A percentile compares a stretch with the other conserved stretches of the same genome.
phyloP scores from a whole-genome alignment of 192 early-diverging fungal genomes.

The Linnemannia elongata region DNA sequence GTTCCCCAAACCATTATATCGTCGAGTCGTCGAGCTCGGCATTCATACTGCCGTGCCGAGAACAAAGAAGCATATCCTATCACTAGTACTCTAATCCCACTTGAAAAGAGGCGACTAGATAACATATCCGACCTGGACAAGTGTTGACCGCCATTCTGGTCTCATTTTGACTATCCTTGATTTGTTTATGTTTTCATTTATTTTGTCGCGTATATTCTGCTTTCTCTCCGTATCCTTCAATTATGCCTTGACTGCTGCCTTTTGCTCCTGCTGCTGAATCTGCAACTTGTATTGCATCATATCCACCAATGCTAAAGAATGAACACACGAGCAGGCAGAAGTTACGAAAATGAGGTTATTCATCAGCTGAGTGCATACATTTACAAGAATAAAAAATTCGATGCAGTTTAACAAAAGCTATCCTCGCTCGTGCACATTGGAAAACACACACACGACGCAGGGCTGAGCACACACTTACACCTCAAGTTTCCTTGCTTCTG shows the following conservation, averaged over 20 bases:
- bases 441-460: not conserved
- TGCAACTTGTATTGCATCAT: constrained; percentile 71
- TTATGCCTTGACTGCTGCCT: constrained; percentile 55
- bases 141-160: not conserved
- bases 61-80: no score
- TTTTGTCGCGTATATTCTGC: not conserved
- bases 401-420: no score
- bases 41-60: constrained; percentile 2
- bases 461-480: constrained; percentile 49
- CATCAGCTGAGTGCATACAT: not conserved
- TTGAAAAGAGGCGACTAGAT: not conserved
- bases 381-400: not conserved
- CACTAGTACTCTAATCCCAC: not conserved
- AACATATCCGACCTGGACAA: not conserved
- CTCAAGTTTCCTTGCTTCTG: constrained; percentile 81
- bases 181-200: not conserved
- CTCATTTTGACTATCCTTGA: not conserved
- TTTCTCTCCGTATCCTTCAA: not conserved
- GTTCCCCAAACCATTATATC: not conserved
- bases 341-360: not conserved
- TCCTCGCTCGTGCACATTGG: not conserved
- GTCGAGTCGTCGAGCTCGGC: not conserved
- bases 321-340: not conserved
- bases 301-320: constrained; percentile 61
- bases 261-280: constrained; percentile 54